Conservation (phyloP, 139 green algal genomes). For the Picochlorum sp. region DNA sequence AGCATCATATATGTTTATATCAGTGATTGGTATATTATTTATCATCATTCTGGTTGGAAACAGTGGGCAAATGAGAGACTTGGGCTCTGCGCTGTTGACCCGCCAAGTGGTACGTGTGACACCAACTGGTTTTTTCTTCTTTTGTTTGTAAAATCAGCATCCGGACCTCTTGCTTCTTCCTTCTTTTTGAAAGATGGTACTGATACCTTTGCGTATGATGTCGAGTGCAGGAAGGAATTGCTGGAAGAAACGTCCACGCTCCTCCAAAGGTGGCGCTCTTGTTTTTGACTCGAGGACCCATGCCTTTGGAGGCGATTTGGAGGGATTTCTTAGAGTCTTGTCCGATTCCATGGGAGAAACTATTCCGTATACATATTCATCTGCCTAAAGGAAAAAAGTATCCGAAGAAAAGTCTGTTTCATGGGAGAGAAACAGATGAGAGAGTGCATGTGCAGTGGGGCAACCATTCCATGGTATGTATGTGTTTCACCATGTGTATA, state of each 20-base stretch:
- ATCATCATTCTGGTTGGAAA: neutral
- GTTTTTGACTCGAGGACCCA: constrained; percentile 29
- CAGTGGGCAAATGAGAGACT: neutral
- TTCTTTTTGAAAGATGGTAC: too few relatives aligned
- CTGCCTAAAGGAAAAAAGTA: constrained; percentile 9
- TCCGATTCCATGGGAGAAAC: constrained; percentile 1
- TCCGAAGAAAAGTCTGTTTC: constrained; percentile 21
- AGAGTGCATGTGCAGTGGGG: constrained; percentile 17
- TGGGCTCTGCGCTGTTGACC: too few relatives aligned
- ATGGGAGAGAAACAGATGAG: constrained; percentile 9
- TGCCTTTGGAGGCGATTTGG: constrained; percentile 30
- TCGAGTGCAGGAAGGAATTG: too few relatives aligned
- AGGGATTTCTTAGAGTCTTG: constrained; percentile 9
- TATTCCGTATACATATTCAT: constrained; percentile 34
- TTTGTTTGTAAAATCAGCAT: too few relatives aligned
- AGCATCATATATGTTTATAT: constrained; percentile 1
- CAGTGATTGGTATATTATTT: neutral
- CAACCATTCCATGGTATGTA: constrained; percentile 18
- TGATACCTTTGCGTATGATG: too few relatives aligned
- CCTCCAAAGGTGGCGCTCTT: constrained; percentile 28
- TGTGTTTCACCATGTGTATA: too few relatives aligned
- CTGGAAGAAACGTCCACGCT: too few relatives aligned
- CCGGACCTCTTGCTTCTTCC: too few relatives aligned
- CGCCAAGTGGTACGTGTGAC: too few relatives aligned
- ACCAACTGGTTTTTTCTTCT: too few relatives aligned